Percentiles rank a stretch among this genome's conserved stretches.
Conservation (phyloP, 768 basidiomycete genomes). For the Phlegmacium glaucopus region DNA sequence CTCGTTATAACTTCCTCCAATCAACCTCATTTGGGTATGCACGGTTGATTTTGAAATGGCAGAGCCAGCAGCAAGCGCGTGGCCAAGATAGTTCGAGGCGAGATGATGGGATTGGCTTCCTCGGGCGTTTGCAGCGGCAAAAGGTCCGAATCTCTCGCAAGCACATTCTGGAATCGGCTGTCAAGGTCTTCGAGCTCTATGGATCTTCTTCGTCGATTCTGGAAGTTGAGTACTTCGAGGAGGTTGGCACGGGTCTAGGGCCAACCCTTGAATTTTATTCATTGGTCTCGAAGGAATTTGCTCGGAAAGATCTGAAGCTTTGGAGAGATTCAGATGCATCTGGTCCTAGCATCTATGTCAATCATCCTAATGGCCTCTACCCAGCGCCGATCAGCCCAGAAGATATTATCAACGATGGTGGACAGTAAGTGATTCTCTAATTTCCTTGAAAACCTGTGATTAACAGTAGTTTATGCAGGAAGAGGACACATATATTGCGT, state of each 20-base stretch:
- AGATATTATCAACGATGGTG: conserved; percentile 68
- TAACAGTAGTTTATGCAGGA: conserved; percentile 41
- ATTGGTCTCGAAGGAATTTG: conserved; percentile 94
- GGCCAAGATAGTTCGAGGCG: conserved; percentile 77
- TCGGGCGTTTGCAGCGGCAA: conserved; percentile 90
- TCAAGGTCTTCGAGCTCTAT: conserved; percentile 96
- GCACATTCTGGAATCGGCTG: conserved; percentile 91
- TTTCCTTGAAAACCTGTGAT: background rate
- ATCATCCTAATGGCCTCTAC: conserved; percentile 83
- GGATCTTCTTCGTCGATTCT: conserved; percentile 91
- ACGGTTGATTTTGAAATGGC: conserved; percentile 92
- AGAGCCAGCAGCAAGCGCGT: conserved; percentile 82
- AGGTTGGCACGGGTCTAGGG: conserved; percentile 96
- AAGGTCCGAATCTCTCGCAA: conserved; percentile 96
- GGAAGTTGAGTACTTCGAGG: conserved; percentile 98
- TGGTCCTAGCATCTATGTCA: conserved; percentile 66
- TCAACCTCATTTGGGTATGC: conserved; percentile 98
- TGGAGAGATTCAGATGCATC: conserved; percentile 85
- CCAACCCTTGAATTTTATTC: conserved; percentile 99
- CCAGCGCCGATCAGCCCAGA: conserved; percentile 77
- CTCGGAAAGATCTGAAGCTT: conserved; percentile 79
- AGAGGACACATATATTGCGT: conserved; percentile 81
- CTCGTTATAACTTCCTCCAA: conserved; percentile 95
- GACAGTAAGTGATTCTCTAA: conserved; percentile 51
- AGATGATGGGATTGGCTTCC: conserved; percentile 89